phyloP scores from a whole-genome alignment of 139 green algal species.

The Chlamydomonas sp. region DNA sequence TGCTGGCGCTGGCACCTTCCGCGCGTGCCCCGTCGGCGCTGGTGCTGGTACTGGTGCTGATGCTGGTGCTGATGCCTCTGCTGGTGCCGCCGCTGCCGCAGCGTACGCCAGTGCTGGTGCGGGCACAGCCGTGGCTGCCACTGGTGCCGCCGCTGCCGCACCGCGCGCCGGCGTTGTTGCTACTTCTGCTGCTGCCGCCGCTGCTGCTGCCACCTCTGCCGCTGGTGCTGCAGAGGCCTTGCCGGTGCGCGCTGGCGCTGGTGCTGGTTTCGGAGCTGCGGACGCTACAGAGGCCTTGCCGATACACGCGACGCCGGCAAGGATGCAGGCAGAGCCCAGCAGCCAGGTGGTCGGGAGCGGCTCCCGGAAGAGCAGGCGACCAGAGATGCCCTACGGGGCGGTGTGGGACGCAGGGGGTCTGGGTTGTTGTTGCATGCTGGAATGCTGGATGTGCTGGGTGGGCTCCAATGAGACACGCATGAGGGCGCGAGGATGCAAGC shows the following conservation, averaged over 20 bases:
- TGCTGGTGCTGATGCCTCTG: no score
- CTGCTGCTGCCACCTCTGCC: background rate
- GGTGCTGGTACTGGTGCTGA: no score
- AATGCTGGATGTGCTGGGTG: no score
- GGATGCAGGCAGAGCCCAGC: slow-evolving; percentile 18
- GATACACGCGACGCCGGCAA: slow-evolving; percentile 19
- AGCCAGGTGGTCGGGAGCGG: slow-evolving; percentile 11
- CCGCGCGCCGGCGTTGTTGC: background rate
- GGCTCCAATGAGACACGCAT: no score
- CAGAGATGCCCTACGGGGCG: slow-evolving; percentile 22
- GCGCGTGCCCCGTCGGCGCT: no score
- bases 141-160: background rate
- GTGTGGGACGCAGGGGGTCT: no score
- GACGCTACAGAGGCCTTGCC: background rate
- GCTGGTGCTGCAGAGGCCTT: background rate
- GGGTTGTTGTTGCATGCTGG: no score
- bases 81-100: no score
- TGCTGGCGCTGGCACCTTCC: no score
- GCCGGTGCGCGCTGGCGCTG: background rate
- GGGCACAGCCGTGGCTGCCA: background rate
- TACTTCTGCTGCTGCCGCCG: slow-evolving; percentile 5
- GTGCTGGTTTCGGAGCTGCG: background rate
- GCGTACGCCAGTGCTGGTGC: background rate
- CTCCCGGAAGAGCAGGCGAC: slow-evolving; percentile 26
- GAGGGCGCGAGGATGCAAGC: no score